Base-by-base conservation (phyloP, 2,329 filamentous ascomycete species). In the Aplosporella prunicola region DNA sequence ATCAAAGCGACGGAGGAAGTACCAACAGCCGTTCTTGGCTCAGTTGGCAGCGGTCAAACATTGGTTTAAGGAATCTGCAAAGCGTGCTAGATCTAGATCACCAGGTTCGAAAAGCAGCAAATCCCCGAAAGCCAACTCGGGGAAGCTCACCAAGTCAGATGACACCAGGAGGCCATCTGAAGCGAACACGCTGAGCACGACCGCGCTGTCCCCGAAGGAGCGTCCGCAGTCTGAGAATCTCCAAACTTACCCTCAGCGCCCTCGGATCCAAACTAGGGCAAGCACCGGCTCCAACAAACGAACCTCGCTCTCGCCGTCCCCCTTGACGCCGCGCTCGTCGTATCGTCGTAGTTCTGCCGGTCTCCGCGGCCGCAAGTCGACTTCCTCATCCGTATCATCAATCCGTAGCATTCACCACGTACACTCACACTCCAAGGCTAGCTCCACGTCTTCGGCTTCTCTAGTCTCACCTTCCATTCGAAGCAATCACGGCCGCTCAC, bases 331-430 rank as follows among this genome's bases (percentile, higher is more conserved):
- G 3, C 81, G 87, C 25, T 87, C 85, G 5, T 84, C 83, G 1
- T 82, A 93, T 51, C 78, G 91, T 9, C 81, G 87, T 23, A 78
- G 85, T 2, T 93, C 86, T 5, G 76, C 73, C 28, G 88, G 89
- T 20, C 72, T 96, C 29, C 77, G 88, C 18, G 89, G 91, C 24
- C 78, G 91, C 43, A 96, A 96, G 58, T 96, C 89, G 1, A 98
- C 91, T 0, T 95, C 87, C 0, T 94, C 87, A 0, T 96, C 88
- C 0, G 79, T 98, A 11, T 95, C 87, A 1, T 94, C 87, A 0
- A 80, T 98, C 40, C 80, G 91, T 41, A 93, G 83, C 29, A 86
- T 96, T 53, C 87, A 89, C 51, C 84, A 88, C 46, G 78, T 81
- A 36, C 83, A 91, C 55, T 80, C 81, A 2, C 89, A 95, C 57